Evolutionary conservation across 2,329 filamentous ascomycete species (phyloP).

Genomic region (Ceratocystiopsis minuta): DNA sequence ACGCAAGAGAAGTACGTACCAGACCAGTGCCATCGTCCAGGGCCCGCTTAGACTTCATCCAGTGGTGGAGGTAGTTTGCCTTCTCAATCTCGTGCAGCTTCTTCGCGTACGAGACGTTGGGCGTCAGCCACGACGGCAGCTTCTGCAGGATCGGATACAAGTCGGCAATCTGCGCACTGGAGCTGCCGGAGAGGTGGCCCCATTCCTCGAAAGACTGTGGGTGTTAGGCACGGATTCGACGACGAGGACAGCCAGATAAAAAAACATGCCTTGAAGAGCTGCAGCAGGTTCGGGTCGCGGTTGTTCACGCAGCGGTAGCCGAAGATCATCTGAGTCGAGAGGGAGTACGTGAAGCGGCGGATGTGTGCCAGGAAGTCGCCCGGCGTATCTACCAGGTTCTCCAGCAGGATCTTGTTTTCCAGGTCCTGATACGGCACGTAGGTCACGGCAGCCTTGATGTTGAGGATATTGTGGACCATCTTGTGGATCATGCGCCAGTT

Average conservation of each 20-base stretch:
- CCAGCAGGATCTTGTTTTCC: conserved; percentile 35
- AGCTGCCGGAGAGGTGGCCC: not conserved
- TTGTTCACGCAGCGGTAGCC: conserved; percentile 5
- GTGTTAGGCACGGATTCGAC: not conserved
- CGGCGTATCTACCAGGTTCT: conserved; percentile 22
- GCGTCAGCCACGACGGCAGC: conserved; percentile 24
- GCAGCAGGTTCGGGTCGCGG: conserved; percentile 4
- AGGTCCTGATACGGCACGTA: conserved; percentile 39
- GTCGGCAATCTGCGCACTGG: conserved; percentile 2
- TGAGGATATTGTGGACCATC: conserved; percentile 27
- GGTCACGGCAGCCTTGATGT: conserved; percentile 23
- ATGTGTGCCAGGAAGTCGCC: conserved; percentile 10
- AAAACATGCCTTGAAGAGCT: conserved; percentile 1
- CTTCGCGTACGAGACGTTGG: conserved; percentile 22
- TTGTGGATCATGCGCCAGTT: conserved; percentile 18
- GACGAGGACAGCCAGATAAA: not conserved
- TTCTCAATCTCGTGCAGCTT: conserved; percentile 24
- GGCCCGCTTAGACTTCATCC: conserved; percentile 20
- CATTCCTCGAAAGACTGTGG: not conserved
- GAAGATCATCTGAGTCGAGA: conserved; percentile 8
- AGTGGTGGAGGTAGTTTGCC: conserved; percentile 21
- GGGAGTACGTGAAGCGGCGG: conserved; percentile 6
- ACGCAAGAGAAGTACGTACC: no score
- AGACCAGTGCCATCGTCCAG: conserved; percentile 15
- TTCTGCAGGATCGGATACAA: conserved; percentile 10